These are phyloP conservation scores for Xerophyta viscosa DNA, from an alignment of 106 monocot genomes.

Conservation along the genomic window DNA sequence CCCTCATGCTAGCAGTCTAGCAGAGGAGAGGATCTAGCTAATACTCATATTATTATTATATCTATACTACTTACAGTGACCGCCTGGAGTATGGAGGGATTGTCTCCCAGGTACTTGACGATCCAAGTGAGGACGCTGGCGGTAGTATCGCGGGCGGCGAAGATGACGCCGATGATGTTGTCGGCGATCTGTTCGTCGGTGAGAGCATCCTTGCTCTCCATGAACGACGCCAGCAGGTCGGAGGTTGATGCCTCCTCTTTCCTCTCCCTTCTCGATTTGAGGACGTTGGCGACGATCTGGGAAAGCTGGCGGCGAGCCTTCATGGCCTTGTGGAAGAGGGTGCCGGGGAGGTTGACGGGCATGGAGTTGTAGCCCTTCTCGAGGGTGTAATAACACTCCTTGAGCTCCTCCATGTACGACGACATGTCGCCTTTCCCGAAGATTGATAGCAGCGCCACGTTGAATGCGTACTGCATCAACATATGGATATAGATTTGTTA, in stretches of 20 bases:
- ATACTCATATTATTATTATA: no score
- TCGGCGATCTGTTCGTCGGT: constrained; percentile 80
- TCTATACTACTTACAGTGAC: constrained; percentile 48
- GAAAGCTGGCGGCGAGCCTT: constrained; percentile 52
- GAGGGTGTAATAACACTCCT: constrained; percentile 64
- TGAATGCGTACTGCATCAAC: constrained; percentile 57
- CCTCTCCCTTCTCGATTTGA: constrained; percentile 38
- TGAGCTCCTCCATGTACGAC: constrained; percentile 50
- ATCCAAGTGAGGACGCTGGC: constrained; percentile 95
- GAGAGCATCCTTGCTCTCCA: constrained; percentile 55
- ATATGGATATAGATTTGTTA: no score
- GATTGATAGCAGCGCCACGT: constrained; percentile 77
- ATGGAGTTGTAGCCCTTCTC: constrained; percentile 96
- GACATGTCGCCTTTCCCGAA: constrained; percentile 58
- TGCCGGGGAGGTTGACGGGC: constrained; percentile 90
- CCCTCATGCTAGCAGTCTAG: no score
- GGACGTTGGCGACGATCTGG: constrained; percentile 39
- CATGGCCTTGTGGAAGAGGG: constrained; percentile 86
- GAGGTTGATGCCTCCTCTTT: neutral
- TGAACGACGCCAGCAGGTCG: constrained; percentile 77
- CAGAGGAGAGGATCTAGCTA: neutral
- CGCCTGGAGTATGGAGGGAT: constrained; percentile 59
- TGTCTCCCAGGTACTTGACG: constrained; percentile 88
- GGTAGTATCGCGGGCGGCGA: constrained; percentile 88
- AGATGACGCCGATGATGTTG: constrained; percentile 92